A percentile compares a stretch with the other conserved stretches of the same genome.
phyloP scores from a whole-genome alignment of 2,329 filamentous ascomycete species.

The Fusarium sp. region DNA sequence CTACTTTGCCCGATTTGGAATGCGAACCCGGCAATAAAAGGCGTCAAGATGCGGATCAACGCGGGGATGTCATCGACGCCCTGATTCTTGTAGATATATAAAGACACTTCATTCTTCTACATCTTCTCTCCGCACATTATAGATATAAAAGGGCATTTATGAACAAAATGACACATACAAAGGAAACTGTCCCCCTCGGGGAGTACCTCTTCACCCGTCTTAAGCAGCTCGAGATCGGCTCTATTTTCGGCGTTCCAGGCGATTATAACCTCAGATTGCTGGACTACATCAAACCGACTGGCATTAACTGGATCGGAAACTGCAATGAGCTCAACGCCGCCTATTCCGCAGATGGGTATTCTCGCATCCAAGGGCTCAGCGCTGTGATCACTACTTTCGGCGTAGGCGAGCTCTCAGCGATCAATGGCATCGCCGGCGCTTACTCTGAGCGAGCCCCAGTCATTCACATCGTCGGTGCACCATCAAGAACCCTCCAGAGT shows the following conservation, averaged over 20 bases:
- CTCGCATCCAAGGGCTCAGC: not conserved
- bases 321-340: slow-evolving; percentile 15
- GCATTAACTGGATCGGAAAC: slow-evolving; percentile 10
- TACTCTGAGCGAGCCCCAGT: slow-evolving; percentile 9
- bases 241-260: slow-evolving; percentile 11
- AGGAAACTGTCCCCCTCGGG: not conserved
- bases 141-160: not conserved
- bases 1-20: not conserved
- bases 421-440: slow-evolving; percentile 6
- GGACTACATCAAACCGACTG: slow-evolving; percentile 4
- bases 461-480: slow-evolving; percentile 3
- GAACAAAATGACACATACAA: not conserved
- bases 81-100: not conserved
- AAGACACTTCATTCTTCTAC: not conserved
- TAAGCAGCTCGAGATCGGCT: slow-evolving; percentile 6
- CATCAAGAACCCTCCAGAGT: not conserved
- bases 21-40: not conserved
- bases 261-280: slow-evolving; percentile 19
- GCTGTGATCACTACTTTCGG: slow-evolving; percentile 10
- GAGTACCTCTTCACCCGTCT: slow-evolving; percentile 10
- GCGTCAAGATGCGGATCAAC: not conserved
- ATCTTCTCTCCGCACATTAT: not conserved
- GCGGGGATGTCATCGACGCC: not conserved
- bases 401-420: slow-evolving; percentile 9
- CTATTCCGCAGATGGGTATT: slow-evolving; percentile 10